Evolutionary conservation across 768 basidiomycete genomes (phyloP).

Genomic region (Hebeloma cylindrosporum): DNA sequence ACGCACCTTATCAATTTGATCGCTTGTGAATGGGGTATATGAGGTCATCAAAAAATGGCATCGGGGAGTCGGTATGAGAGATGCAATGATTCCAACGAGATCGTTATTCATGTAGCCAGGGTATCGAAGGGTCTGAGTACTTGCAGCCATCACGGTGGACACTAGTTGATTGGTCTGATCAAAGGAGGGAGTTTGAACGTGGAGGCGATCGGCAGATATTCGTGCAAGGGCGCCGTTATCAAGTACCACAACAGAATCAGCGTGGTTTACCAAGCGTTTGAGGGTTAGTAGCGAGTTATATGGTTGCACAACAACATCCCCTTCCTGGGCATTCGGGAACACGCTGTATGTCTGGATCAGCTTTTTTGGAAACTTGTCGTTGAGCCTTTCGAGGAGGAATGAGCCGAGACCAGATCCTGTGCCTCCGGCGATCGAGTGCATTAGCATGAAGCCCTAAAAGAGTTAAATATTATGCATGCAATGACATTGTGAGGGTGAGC

Average conservation of each 20-base stretch:
- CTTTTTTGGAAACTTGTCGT: constrained; percentile 98
- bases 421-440: constrained; percentile 98
- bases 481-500: not conserved
- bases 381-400: constrained; percentile 93
- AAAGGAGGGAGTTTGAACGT: constrained; percentile 83
- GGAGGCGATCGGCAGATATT: constrained; percentile 90
- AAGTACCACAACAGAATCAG: constrained; percentile 95
- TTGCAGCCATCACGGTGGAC: constrained; percentile 96
- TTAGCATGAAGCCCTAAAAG: constrained; percentile 97
- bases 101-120: constrained; percentile 99
- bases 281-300: constrained; percentile 95
- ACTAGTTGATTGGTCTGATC: constrained; percentile 93
- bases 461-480: constrained; percentile 29
- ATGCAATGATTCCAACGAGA: constrained; percentile 94
- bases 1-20: constrained; percentile 90
- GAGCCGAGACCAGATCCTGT: constrained; percentile 98
- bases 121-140: constrained; percentile 94
- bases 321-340: constrained; percentile 91
- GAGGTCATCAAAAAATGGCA: constrained; percentile 99
- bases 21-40: constrained; percentile 97
- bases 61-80: constrained; percentile 93
- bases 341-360: constrained; percentile 99
- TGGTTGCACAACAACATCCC: constrained; percentile 97
- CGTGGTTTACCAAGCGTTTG: constrained; percentile 92
- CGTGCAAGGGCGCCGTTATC: constrained; percentile 94